A percentile compares a stretch with the other conserved stretches of the same genome.
Evolutionary conservation across 225 moss, liverwort and hornwort genomes (phyloP).

Genomic region (Neckera pumila): DNA sequence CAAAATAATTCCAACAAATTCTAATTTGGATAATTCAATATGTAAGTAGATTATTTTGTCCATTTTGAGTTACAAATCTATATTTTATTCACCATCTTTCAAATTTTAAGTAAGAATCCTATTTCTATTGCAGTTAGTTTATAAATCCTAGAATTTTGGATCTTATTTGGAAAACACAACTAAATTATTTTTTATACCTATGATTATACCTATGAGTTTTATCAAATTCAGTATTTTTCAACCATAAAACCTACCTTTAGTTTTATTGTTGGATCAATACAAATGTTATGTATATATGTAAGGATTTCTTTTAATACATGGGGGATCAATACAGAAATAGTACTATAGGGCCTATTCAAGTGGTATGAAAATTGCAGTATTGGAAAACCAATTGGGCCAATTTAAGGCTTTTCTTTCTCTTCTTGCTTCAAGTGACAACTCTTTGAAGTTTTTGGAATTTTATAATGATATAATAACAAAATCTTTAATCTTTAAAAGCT

Average conservation of each 20-base stretch:
- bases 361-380: background rate
- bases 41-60: background rate
- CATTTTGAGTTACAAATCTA: background rate
- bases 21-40: background rate
- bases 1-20: background rate
- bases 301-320: background rate
- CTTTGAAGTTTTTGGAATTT: background rate
- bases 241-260: background rate
- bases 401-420: background rate
- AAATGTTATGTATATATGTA: background rate
- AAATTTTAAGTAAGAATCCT: fast-evolving
- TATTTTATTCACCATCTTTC: background rate
- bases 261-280: background rate
- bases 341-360: background rate
- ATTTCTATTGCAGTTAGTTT: background rate
- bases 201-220: background rate
- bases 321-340: background rate
- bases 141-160: background rate
- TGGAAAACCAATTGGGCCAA: background rate
- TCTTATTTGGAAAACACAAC: background rate
- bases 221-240: background rate
- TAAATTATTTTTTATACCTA: background rate
- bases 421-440: background rate
- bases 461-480: background rate
- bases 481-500: background rate